These are phyloP conservation scores for Ascochyta clinopodiicola DNA, from an alignment of 2,329 filamentous ascomycete genomes.

Conservation along the genomic window DNA sequence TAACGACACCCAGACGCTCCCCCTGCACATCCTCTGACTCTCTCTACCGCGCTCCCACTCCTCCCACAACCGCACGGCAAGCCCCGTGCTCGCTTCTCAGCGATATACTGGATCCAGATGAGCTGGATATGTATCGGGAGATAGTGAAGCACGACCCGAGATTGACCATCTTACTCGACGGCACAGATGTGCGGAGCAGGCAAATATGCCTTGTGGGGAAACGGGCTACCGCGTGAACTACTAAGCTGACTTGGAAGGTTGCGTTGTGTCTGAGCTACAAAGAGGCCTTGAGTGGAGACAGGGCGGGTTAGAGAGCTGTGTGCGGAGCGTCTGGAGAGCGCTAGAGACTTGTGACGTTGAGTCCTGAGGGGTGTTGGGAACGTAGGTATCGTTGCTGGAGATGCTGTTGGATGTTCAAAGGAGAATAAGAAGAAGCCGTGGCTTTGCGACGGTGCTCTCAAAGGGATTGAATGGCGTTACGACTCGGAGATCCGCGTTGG, in stretches of 20 bases:
- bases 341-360: not conserved
- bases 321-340: not conserved
- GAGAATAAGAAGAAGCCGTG: not conserved
- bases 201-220: slow-evolving; percentile 22
- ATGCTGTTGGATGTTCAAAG: not conserved
- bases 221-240: slow-evolving; percentile 7
- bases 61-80: not conserved
- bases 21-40: not conserved
- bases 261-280: slow-evolving; percentile 19
- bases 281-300: not conserved
- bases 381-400: slow-evolving; percentile 13
- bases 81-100: not conserved
- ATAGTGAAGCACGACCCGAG: not conserved
- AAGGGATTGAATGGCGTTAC: not conserved
- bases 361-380: slow-evolving; percentile 22
- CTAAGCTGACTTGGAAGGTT: slow-evolving; percentile 18
- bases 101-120: not conserved
- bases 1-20: not conserved
- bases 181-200: not conserved
- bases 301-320: not conserved
- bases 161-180: not conserved
- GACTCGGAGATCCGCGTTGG: not conserved
- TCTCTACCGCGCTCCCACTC: not conserved
- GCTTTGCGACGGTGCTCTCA: not conserved
- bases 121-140: slow-evolving; percentile 5